phyloP scores from a whole-genome alignment of 2,329 filamentous ascomycete genomes.

The Elsinoe fawcettii region DNA sequence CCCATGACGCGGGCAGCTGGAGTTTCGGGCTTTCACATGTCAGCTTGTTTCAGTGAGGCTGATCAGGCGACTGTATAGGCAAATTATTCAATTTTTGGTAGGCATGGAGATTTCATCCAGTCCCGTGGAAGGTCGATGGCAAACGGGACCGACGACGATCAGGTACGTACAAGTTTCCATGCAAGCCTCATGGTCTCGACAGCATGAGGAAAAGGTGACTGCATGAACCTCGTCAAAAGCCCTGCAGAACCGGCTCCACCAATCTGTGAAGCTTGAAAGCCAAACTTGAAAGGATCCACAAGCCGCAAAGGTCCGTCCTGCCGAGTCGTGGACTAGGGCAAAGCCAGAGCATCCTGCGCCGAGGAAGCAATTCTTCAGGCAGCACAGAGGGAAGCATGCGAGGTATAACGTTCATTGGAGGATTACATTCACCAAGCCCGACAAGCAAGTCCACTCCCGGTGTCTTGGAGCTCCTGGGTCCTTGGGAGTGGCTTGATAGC shows the following conservation, averaged over 20 bases:
- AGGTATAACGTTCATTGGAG: conserved; percentile 1
- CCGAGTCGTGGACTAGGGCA: background rate
- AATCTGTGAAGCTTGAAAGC: background rate
- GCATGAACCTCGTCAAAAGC: background rate
- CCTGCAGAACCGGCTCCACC: conserved; percentile 6
- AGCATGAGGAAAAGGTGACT: background rate
- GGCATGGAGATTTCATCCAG: background rate
- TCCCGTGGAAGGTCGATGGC: background rate
- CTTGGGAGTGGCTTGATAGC: background rate
- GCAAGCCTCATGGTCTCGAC: background rate
- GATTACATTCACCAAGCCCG: background rate
- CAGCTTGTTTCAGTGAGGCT: background rate
- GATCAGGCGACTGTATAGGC: background rate
- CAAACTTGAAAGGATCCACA: conserved; percentile 5
- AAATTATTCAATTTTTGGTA: background rate
- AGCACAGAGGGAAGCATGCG: background rate
- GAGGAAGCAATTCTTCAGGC: conserved; percentile 1
- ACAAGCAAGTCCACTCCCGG: background rate
- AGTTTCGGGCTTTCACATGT: background rate
- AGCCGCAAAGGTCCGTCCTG: conserved; percentile 7
- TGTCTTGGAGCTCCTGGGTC: conserved; percentile 5
- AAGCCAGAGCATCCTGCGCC: background rate
- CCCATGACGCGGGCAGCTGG: background rate
- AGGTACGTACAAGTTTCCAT: background rate
- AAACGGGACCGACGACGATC: background rate